Base-by-base conservation (phyloP, 139 green algal genomes). In the Nannochloris sp. region DNA sequence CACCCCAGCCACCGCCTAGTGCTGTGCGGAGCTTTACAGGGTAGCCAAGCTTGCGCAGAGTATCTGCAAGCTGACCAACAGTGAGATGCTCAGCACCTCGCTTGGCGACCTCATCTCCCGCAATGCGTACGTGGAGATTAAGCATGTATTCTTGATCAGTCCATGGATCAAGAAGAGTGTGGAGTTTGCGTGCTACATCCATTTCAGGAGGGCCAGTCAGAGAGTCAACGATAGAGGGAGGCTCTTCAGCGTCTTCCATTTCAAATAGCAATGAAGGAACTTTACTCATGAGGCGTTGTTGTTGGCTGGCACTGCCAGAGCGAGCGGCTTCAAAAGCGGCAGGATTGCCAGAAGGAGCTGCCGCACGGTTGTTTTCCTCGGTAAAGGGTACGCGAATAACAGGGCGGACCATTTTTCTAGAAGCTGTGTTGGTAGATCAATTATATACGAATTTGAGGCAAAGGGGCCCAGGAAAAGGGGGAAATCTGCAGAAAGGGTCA, bases 241-340 rank as follows among this genome's bases (percentile, higher is more conserved):
- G 25, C 46, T 71, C 44, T 4, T 38, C 51, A 12, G 54, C 13
- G 39, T 66, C 74, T 34, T 84, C 78, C n/a, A 84, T 29, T 4
- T 84, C 78, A 23, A 84, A 84, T 6, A 84, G 46, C 10, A 84
- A 55, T 53, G 61, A 75, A 27, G 78, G 75, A 6, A 84, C 75
- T 29, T 80, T 77, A 27, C 64, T 65, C 44, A 83, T 81, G 32
- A 36, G 19, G 5, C 44, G 27, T 29, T 23, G 32, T 2, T 24
- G 42, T 9, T 14, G 39, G 64, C 48, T 9, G 12, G 36, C 24
- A 51, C 33, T 46, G 42, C 42, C 42, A 19, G 42, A 27, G 42
- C 15, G 42, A 19, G 42, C 29, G 23, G 30, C 27, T 51, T 19
- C 42, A 27, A 19, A 19, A 23, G 23, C 31, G 27, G 27, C 29